A percentile compares a stretch with the other conserved stretches of the same genome.
Evolutionary conservation across 352 stramenopile genomes (phyloP).

Genomic region (Globisporangium carolinianum): DNA sequence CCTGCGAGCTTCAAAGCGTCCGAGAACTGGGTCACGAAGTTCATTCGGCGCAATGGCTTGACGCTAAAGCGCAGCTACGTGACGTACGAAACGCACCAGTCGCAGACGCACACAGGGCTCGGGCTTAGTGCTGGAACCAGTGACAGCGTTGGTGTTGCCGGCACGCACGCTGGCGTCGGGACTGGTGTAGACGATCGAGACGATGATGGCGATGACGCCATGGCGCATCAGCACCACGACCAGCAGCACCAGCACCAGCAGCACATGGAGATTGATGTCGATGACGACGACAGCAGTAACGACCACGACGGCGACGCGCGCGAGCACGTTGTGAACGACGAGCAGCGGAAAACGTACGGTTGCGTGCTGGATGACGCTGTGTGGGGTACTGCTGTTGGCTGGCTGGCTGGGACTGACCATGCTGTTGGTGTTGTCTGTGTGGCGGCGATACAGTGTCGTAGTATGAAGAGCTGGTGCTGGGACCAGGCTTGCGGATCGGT

Average conservation of each 20-base stretch:
- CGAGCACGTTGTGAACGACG: conserved; percentile 1
- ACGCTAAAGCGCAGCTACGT: conserved; percentile 75
- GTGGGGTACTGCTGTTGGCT: too few species aligned
- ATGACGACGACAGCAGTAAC: conserved; percentile 4
- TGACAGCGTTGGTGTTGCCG: too few species aligned
- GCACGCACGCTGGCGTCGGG: conserved; percentile 12
- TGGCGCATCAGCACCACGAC: not conserved
- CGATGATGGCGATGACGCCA: too few species aligned
- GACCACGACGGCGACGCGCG: conserved; percentile 1
- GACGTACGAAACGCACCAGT: conserved; percentile 46
- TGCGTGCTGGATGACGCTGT: too few species aligned
- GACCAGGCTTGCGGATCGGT: too few species aligned
- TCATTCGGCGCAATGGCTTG: conserved; percentile 70
- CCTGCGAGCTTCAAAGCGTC: conserved; percentile 68
- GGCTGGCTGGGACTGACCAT: too few species aligned
- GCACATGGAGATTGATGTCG: conserved; percentile 8
- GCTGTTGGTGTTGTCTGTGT: too few species aligned
- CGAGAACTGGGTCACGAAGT: conserved; percentile 82
- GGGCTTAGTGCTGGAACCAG: too few species aligned
- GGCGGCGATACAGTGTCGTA: too few species aligned
- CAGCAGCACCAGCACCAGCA: not conserved
- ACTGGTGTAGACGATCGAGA: too few species aligned
- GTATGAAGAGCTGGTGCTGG: too few species aligned
- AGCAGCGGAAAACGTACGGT: conserved; percentile 13
- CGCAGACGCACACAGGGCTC: conserved; percentile 9